phyloP scores from a whole-genome alignment of 495 filamentous ascomycete species.

The Tricharina praecox region DNA sequence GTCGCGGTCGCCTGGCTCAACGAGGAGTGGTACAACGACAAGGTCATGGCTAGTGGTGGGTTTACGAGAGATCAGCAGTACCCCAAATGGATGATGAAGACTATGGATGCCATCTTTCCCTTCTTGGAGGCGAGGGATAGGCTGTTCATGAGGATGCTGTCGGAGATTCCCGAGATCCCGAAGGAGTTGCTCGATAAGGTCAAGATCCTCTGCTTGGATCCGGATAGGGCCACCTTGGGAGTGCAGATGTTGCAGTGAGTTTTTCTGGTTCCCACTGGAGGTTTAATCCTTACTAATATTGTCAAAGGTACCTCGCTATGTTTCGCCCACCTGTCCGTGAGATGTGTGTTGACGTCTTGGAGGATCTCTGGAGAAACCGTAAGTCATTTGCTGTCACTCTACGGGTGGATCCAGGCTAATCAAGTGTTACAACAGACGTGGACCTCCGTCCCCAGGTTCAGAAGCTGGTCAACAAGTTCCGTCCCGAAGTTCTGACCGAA shows the following conservation, averaged over 20 bases:
- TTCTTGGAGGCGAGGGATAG: slow-evolving; percentile 81
- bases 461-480: slow-evolving; percentile 36
- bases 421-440: slow-evolving; percentile 31
- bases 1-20: slow-evolving; percentile 80
- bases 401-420: too few species aligned
- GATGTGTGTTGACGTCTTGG: slow-evolving; percentile 62
- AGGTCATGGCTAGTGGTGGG: slow-evolving; percentile 32
- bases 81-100: slow-evolving; percentile 57
- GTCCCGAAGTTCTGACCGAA: slow-evolving; percentile 31
- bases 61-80: slow-evolving; percentile 46
- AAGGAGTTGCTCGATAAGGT: slow-evolving; percentile 51
- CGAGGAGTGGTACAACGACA: slow-evolving; percentile 96
- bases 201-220: slow-evolving; percentile 70
- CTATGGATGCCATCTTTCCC: slow-evolving; percentile 72
- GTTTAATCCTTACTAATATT: slow-evolving; percentile 7
- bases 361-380: slow-evolving; percentile 75
- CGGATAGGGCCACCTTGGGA: slow-evolving; percentile 52
- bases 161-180: slow-evolving; percentile 73
- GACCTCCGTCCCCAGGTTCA: slow-evolving; percentile 31
- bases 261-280: slow-evolving; percentile 2
- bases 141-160: slow-evolving; percentile 71
- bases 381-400: too few species aligned
- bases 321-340: slow-evolving; percentile 69
- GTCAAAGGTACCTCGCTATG: slow-evolving; percentile 66
- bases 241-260: slow-evolving; percentile 45